Percentiles rank a stretch among this genome's conserved stretches.
Evolutionary conservation across 2,329 filamentous ascomycete genomes (phyloP).

Genomic region (Trichocomaceae sp.): DNA sequence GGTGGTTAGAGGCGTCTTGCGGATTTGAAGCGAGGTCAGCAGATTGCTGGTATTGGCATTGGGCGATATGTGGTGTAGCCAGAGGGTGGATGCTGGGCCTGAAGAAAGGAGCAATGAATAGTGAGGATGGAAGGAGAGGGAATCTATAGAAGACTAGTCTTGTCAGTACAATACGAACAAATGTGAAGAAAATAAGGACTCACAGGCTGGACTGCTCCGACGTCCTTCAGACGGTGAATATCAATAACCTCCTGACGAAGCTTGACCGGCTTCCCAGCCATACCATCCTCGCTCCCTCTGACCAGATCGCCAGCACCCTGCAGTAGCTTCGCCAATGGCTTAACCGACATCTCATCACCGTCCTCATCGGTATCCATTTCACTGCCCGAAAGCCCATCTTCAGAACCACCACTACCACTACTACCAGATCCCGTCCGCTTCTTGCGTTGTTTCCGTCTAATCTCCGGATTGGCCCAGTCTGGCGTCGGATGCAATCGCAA

Average conservation of each 20-base stretch:
- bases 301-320: slow-evolving; percentile 66
- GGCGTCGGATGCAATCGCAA: slow-evolving; percentile 56
- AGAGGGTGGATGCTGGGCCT: slow-evolving; percentile 75
- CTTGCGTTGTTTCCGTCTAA: slow-evolving; percentile 44
- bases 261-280: slow-evolving; percentile 56
- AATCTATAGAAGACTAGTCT: slow-evolving; percentile 62
- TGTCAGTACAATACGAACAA: not conserved
- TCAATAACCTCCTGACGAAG: slow-evolving; percentile 82
- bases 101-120: slow-evolving; percentile 86
- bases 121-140: slow-evolving; percentile 80
- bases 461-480: slow-evolving; percentile 52
- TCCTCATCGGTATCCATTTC: slow-evolving; percentile 53
- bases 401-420: slow-evolving; percentile 24
- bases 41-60: slow-evolving; percentile 76
- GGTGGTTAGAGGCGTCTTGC: slow-evolving; percentile 73
- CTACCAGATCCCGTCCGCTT: slow-evolving; percentile 10
- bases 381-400: slow-evolving; percentile 31
- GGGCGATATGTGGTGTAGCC: slow-evolving; percentile 80
- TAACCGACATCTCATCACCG: slow-evolving; percentile 51
- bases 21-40: slow-evolving; percentile 82
- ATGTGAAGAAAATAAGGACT: no score
- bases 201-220: slow-evolving; percentile 66
- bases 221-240: slow-evolving; percentile 82
- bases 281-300: slow-evolving; percentile 41
- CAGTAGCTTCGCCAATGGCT: slow-evolving; percentile 73